Conservation (phyloP, 2,329 filamentous ascomycete species). For the Paraphoma sp. region DNA sequence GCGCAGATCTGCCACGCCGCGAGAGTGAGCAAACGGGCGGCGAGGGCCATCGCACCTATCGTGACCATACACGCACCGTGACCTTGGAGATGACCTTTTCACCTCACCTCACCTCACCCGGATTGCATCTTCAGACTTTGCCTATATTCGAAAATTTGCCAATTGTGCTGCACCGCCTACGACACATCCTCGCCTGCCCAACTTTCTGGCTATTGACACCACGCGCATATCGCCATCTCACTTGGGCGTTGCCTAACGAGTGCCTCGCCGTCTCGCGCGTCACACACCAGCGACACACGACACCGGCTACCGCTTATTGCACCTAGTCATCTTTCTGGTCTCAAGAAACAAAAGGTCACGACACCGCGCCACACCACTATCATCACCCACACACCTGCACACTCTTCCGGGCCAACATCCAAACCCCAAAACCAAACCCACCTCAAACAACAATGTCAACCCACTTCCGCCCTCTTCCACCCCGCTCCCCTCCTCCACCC, state of each 20-base stretch:
- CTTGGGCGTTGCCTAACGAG: too few species aligned
- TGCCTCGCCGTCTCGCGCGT: too few species aligned
- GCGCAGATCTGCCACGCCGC: too few species aligned
- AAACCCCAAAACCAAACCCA: neutral
- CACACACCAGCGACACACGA: too few species aligned
- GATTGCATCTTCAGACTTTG: neutral
- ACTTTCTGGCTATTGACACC: too few species aligned
- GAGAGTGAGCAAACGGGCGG: neutral
- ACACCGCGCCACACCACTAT: neutral
- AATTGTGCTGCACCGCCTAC: neutral
- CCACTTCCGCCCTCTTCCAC: slow-evolving; percentile 21
- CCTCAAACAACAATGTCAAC: slow-evolving; percentile 17
- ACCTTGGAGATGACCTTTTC: neutral
- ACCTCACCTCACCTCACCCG: neutral
- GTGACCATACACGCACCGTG: neutral
- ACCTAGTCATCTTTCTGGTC: too few species aligned
- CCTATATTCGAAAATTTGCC: too few species aligned
- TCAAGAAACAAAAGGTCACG: too few species aligned
- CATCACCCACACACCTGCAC: neutral
- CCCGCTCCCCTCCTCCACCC: slow-evolving; percentile 4
- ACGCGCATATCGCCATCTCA: too few species aligned
- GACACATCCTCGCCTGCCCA: neutral
- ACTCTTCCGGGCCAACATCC: too few species aligned
- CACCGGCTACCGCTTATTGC: too few species aligned
- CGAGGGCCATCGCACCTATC: neutral